Evolutionary conservation across 805 yeast genomes (phyloP), one percentile per base, ranked within the genome.

Genomic region (Suhomyces xylopsoci): DNA sequence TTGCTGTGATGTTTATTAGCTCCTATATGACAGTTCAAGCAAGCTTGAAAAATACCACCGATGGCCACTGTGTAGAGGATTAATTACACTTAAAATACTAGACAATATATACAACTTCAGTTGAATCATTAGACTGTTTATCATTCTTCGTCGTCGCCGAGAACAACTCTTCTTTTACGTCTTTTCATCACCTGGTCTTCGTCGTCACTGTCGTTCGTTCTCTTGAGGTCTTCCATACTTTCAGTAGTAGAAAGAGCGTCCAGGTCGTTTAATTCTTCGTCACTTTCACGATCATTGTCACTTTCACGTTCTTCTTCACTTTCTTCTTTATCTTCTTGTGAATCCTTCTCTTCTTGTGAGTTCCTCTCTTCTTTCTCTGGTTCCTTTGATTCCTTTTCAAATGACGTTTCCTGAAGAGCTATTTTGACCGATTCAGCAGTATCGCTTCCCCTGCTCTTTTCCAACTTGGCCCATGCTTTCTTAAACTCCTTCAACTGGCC

Each of bases 1-100:
- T 84, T 36, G 56, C 80, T 2, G 87, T 93, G 14, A 87, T 93
- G 94, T 56, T 89, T 28, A 73, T 90, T 12, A 88, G 96, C n/a
- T 85, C 96, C 0, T 69, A 80, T 17, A 92, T 87, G 74, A 88
- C 96, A 1, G 75, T 90, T 3, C 54, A 76, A 14, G 72, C 77
- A 38, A 73, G 83, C 24, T 32, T 78, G 12, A 63, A 67, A 8
- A 57, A 53, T 38, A 73, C 67, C 8, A 71, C 68, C 9, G 79
- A 69, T 19, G 81, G 74, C 25, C 86, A 83, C 56, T 85, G 90
- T 66, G 74, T 71, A 41, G 68, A 58, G 24, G 74, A 69, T 51
- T 66, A 62, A 52, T 20, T 9, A 26, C 19, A 48, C 14, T 5
- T 26, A 12, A 22, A 7, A n/a, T 7, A 17, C 5, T 24, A 34